These are phyloP conservation scores for Elsinoe arachidis DNA, from an alignment of 2,329 filamentous ascomycete genomes.

Conservation along the genomic window DNA sequence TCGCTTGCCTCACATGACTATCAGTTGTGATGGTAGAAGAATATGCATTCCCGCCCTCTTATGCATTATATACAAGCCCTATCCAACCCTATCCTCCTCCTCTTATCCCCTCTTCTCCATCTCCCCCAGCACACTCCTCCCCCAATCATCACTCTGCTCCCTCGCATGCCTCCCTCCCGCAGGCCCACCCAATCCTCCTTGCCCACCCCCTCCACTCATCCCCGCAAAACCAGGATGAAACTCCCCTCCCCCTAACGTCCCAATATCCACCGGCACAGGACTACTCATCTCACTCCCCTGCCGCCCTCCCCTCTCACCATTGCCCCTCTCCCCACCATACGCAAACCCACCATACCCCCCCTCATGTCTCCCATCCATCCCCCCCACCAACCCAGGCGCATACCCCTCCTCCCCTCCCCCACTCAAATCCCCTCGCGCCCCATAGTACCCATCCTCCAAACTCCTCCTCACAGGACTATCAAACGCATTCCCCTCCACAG, in stretches of 20 bases:
- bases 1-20: too few species aligned
- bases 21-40: background rate
- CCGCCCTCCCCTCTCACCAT: background rate
- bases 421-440: background rate
- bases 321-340: background rate
- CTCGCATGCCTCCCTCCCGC: background rate
- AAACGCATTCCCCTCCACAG: slow-evolving; percentile 12
- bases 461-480: slow-evolving; percentile 4
- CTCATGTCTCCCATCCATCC: background rate
- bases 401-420: slow-evolving; percentile 8
- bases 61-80: background rate
- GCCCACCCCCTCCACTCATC: background rate
- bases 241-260: background rate
- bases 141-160: slow-evolving; percentile 8
- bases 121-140: slow-evolving; percentile 8
- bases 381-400: background rate
- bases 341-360: background rate
- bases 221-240: slow-evolving; percentile 5
- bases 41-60: background rate
- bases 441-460: slow-evolving; percentile 6
- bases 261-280: slow-evolving; percentile 2
- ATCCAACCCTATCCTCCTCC: background rate
- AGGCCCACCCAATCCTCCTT: background rate
- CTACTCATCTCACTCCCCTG: background rate
- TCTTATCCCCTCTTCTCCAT: background rate